These are phyloP conservation scores for Sporobolomyces pararoseus DNA, from an alignment of 768 basidiomycete species.

Conservation along the genomic window DNA sequence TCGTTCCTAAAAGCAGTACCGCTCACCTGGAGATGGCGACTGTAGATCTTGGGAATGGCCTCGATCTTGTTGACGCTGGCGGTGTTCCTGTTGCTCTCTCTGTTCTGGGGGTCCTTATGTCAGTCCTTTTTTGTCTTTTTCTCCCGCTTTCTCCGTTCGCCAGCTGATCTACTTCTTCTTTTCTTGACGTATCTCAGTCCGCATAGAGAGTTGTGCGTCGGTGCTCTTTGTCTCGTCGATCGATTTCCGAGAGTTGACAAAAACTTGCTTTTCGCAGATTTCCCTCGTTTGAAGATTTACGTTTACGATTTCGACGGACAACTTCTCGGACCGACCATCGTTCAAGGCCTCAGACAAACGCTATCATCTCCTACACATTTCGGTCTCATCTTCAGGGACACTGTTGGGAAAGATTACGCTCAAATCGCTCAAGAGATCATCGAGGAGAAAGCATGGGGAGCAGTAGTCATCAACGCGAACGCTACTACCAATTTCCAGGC, in stretches of 20 bases:
- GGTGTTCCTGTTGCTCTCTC: constrained; percentile 2
- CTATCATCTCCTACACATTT: neutral
- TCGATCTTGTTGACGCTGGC: constrained; percentile 9
- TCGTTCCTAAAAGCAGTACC: neutral
- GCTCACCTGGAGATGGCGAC: neutral
- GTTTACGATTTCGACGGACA: constrained; percentile 47
- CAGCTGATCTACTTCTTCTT: neutral
- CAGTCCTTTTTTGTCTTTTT: neutral
- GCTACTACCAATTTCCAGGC: constrained; percentile 22
- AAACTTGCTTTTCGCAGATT: constrained; percentile 11
- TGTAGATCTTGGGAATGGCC: constrained; percentile 18
- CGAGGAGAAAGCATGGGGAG: constrained; percentile 28
- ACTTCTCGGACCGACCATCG: constrained; percentile 15
- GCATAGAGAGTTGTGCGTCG: constrained; percentile 9
- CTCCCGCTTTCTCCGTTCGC: neutral
- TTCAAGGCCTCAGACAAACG: constrained; percentile 4
- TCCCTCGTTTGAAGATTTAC: constrained; percentile 45
- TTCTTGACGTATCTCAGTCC: neutral
- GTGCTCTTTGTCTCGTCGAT: constrained; percentile 36
- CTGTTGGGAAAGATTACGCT: constrained; percentile 9
- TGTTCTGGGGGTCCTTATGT: constrained; percentile 29
- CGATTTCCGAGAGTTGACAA: neutral
- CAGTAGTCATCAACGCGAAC: constrained; percentile 33
- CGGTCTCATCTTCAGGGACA: constrained; percentile 1
- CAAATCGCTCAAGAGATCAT: constrained; percentile 19